A percentile compares a stretch with the other conserved stretches of the same genome.
Evolutionary conservation across 1,284 basidiomycete species (phyloP).

Genomic region (Marasmius oreades): DNA sequence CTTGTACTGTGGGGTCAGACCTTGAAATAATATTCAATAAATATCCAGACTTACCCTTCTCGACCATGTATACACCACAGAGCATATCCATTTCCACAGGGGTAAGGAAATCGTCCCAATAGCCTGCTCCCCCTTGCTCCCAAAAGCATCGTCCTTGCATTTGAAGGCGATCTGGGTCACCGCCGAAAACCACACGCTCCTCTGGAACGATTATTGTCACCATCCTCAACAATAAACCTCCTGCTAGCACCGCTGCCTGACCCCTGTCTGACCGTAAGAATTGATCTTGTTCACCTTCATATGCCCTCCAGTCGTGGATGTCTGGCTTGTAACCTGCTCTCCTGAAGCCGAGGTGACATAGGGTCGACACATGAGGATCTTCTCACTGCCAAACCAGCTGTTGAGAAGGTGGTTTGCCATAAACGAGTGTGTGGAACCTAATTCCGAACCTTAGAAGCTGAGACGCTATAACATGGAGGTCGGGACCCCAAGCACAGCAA

Average conservation of each 20-base stretch:
- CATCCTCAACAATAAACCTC: too few species aligned
- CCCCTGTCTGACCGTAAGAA: too few species aligned
- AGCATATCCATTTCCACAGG: slow-evolving; percentile 22
- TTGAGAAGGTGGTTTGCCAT: neutral
- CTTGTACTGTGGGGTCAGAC: too few species aligned
- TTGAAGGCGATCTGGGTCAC: neutral
- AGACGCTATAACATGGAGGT: neutral
- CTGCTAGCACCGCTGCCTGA: too few species aligned
- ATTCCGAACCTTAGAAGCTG: neutral
- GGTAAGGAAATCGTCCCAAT: slow-evolving; percentile 22
- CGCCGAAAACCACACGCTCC: too few species aligned
- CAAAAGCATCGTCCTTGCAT: neutral
- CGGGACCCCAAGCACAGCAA: neutral
- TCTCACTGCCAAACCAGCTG: too few species aligned
- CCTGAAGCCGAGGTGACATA: neutral
- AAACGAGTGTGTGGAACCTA: slow-evolving; percentile 15
- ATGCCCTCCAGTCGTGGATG: neutral
- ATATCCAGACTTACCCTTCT: slow-evolving; percentile 17
- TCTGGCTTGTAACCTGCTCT: neutral
- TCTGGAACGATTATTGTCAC: too few species aligned
- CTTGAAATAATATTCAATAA: too few species aligned
- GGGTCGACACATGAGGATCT: neutral
- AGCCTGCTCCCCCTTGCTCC: slow-evolving; percentile 1
- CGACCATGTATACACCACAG: slow-evolving; percentile 23
- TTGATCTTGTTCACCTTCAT: too few species aligned